A percentile compares a stretch with the other conserved stretches of the same genome.
Conservation (phyloP, 352 stramenopile genomes). For the Pythium aquatile region DNA sequence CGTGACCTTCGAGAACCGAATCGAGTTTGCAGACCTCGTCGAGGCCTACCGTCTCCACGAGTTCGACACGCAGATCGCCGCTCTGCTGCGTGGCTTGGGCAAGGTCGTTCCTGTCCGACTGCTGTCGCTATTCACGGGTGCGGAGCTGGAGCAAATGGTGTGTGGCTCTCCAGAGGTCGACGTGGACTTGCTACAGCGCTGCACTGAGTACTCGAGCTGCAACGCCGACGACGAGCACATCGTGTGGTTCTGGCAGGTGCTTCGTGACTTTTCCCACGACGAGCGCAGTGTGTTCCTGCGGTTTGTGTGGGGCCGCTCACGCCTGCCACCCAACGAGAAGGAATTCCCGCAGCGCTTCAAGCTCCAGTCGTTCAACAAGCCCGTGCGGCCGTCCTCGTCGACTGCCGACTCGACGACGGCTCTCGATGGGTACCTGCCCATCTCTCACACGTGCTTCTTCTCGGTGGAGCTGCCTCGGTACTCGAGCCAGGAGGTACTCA, state of each 20-base stretch:
- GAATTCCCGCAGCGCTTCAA: constrained; percentile 92
- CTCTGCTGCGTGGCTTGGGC: constrained; percentile 56
- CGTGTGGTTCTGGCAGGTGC: constrained; percentile 84
- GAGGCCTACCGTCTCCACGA: constrained; percentile 80
- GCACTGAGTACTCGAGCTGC: constrained; percentile 89
- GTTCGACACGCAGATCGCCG: constrained; percentile 53
- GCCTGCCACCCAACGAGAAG: constrained; percentile 72
- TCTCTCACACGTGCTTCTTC: constrained; percentile 99
- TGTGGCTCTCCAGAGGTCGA: constrained; percentile 82
- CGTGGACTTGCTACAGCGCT: constrained; percentile 71
- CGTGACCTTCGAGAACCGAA: constrained; percentile 78
- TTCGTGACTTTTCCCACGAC: constrained; percentile 77
- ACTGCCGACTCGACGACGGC: constrained; percentile 10
- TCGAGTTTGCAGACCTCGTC: constrained; percentile 80
- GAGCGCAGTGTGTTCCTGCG: constrained; percentile 85
- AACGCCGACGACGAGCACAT: constrained; percentile 70
- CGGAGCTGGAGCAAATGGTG: constrained; percentile 83
- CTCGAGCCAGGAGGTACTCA: constrained; percentile 71
- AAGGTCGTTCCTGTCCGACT: constrained; percentile 77
- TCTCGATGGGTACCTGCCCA: constrained; percentile 90
- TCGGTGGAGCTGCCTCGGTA: constrained; percentile 95
- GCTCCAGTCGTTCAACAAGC: constrained; percentile 85
- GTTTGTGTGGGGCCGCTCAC: constrained; percentile 91
- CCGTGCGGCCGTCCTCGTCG: constrained; percentile 1
- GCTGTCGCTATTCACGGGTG: constrained; percentile 75